Evolutionary conservation across 106 monocot species (phyloP).

Genomic region (Allium fistulosum): DNA sequence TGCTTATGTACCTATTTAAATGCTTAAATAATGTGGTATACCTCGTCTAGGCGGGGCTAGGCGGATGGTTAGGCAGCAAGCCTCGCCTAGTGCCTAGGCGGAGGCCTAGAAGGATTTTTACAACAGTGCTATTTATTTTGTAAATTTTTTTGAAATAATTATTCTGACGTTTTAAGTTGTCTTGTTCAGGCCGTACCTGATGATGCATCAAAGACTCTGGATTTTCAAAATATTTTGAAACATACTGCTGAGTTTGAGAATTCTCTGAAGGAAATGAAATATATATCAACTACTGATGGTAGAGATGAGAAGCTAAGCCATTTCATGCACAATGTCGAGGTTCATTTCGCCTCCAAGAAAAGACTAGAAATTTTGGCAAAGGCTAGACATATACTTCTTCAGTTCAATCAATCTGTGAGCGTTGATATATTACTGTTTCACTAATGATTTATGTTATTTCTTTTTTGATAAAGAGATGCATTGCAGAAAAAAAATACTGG

Average conservation of each 20-base stretch:
- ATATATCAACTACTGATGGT: constrained; percentile 52
- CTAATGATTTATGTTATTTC: too few species aligned
- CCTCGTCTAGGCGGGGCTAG: too few species aligned
- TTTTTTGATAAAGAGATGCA: not conserved
- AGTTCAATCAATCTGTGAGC: constrained; percentile 61
- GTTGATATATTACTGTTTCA: not conserved
- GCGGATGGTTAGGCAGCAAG: too few species aligned
- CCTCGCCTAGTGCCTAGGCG: too few species aligned
- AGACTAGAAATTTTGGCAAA: constrained; percentile 79
- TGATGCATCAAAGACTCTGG: constrained; percentile 68
- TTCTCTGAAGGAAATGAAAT: constrained; percentile 53
- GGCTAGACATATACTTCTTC: constrained; percentile 59
- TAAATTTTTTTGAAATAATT: too few species aligned
- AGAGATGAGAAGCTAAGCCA: constrained; percentile 61
- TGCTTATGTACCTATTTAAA: too few species aligned
- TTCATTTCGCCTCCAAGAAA: constrained; percentile 80
- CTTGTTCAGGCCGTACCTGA: constrained; percentile 72
- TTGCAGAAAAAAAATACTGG: constrained; percentile 11
- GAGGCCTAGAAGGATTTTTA: too few species aligned
- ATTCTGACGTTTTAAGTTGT: too few species aligned
- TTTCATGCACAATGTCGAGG: constrained; percentile 78
- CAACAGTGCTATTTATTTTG: too few species aligned
- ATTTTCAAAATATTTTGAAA: constrained; percentile 68
- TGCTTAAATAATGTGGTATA: too few species aligned
- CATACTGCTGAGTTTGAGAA: constrained; percentile 72